Conservation (phyloP, 2,329 filamentous ascomycete species). For the Trichophyton verrucosum region DNA sequence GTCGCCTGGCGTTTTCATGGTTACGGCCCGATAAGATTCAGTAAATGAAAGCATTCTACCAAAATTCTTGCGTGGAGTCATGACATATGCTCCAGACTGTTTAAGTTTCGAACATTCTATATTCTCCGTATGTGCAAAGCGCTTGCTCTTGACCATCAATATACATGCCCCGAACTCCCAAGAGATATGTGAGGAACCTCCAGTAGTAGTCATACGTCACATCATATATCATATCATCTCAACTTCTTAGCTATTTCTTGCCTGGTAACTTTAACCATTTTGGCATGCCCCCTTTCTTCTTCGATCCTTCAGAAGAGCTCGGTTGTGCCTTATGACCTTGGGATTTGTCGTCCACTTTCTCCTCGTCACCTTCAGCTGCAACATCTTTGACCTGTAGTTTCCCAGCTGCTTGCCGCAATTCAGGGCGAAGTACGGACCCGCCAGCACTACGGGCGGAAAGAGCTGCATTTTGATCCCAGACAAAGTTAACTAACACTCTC, state of each 20-base stretch:
- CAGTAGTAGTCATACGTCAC: background rate
- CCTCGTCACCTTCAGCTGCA: conserved; percentile 28
- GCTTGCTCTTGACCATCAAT: background rate
- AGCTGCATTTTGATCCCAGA: conserved; percentile 57
- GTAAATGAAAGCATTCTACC: conserved; percentile 1
- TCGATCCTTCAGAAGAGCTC: conserved; percentile 21
- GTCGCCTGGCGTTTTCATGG: background rate
- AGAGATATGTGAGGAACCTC: background rate
- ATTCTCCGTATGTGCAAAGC: background rate
- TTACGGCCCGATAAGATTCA: background rate
- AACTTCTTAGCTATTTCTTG: conserved; percentile 47
- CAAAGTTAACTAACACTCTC: conserved; percentile 60
- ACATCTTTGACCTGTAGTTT: conserved; percentile 54
- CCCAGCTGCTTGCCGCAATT: conserved; percentile 51
- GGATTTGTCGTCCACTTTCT: conserved; percentile 23
- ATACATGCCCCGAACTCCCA: background rate
- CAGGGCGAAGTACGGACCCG: conserved; percentile 47
- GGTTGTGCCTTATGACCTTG: conserved; percentile 26
- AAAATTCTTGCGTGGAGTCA: background rate
- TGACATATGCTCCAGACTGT: background rate
- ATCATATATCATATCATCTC: background rate
- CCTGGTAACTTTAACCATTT: conserved; percentile 62
- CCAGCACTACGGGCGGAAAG: conserved; percentile 38
- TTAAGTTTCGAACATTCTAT: background rate
- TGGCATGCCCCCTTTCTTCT: conserved; percentile 38